These are phyloP conservation scores for Argentina anserina DNA, from an alignment of 306 rosid species.

Conservation along the genomic window DNA sequence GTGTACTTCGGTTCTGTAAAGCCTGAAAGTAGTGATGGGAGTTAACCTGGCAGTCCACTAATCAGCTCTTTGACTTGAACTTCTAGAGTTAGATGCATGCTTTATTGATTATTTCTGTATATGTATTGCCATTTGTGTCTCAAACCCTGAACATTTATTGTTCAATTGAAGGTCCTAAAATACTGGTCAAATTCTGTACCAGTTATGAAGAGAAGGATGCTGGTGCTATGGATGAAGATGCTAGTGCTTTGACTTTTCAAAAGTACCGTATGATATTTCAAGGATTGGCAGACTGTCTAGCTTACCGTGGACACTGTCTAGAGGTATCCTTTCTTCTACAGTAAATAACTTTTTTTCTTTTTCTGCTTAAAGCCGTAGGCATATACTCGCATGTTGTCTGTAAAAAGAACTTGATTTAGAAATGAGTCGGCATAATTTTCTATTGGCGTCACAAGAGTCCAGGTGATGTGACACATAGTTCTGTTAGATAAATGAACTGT, in stretches of 20 bases:
- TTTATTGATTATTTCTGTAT: not conserved
- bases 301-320: constrained; percentile 44
- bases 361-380: not conserved
- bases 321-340: constrained; percentile 35
- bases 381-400: not conserved
- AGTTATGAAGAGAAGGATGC: constrained; percentile 44
- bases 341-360: too few relatives aligned
- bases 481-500: not conserved
- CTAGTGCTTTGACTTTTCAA: constrained; percentile 34
- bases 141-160: constrained; percentile 17
- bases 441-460: not conserved
- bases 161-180: constrained; percentile 67
- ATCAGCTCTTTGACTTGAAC: not conserved
- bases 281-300: constrained; percentile 72
- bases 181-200: constrained; percentile 56
- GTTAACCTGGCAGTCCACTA: not conserved
- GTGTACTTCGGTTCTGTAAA: not conserved
- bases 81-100: not conserved
- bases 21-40: not conserved
- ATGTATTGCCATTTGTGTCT: not conserved
- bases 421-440: not conserved
- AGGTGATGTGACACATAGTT: not conserved
- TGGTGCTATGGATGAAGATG: constrained; percentile 33
- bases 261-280: constrained; percentile 46
- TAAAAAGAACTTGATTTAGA: not conserved